phyloP scores from a whole-genome alignment of 1,284 basidiomycete genomes.

The Trichosporon ovoides region DNA sequence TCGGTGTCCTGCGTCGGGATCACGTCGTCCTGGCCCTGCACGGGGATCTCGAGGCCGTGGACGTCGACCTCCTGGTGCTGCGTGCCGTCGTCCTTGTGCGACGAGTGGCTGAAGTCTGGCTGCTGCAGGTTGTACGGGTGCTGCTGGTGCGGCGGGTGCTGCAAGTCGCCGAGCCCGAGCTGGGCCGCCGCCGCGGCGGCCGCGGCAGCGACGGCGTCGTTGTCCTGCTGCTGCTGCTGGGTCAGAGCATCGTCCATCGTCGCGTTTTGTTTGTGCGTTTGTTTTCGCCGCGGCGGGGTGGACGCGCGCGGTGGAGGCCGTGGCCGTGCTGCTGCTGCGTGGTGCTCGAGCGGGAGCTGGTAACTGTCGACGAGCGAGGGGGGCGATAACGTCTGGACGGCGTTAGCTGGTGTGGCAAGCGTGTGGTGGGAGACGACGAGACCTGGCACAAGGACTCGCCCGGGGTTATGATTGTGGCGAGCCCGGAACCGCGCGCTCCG shows the following conservation, averaged over 20 bases:
- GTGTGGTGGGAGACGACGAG: no score
- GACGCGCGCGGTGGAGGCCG: constrained; percentile 24
- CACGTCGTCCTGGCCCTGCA: constrained; percentile 17
- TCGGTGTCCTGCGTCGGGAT: constrained; percentile 17
- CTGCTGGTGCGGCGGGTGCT: constrained; percentile 19
- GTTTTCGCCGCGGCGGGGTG: constrained; percentile 18
- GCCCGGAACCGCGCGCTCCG: no score
- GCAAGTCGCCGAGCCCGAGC: constrained; percentile 26
- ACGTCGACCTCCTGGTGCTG: constrained; percentile 19
- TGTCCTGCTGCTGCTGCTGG: constrained; percentile 30
- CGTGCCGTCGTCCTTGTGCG: constrained; percentile 23
- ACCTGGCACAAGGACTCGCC: no score
- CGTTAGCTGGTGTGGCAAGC: no score
- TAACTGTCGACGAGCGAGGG: no score
- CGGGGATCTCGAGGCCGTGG: constrained; percentile 21
- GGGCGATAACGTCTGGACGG: no score
- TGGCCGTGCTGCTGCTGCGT: not conserved
- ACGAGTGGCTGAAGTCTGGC: constrained; percentile 36
- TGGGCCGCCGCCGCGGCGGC: constrained; percentile 38
- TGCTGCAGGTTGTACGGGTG: constrained; percentile 38
- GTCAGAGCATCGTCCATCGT: constrained; percentile 30
- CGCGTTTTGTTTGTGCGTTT: constrained; percentile 10
- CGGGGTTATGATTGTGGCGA: no score
- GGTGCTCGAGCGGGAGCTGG: no score
- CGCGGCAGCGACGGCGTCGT: constrained; percentile 36